phyloP scores from a whole-genome alignment of 306 rosid species.

The Cicer pinnatifidum region DNA sequence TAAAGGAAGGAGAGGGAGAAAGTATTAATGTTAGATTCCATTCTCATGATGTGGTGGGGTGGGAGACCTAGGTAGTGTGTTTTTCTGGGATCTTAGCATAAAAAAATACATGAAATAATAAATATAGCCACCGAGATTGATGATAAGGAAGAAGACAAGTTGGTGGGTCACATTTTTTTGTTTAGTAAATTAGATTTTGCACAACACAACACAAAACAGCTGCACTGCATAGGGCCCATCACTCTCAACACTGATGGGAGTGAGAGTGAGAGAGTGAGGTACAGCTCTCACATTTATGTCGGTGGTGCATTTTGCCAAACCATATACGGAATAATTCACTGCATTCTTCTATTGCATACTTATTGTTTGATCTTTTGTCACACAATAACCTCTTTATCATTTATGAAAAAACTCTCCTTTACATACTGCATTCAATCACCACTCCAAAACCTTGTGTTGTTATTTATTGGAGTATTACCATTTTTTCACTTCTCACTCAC shows the following conservation, averaged over 20 bases:
- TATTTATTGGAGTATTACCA: neutral
- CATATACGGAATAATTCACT: neutral
- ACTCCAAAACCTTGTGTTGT: slow-evolving; percentile 17
- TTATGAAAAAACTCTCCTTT: slow-evolving; percentile 9
- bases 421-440: slow-evolving; percentile 22
- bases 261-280: slow-evolving; percentile 10
- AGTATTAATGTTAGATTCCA: slow-evolving; percentile 17
- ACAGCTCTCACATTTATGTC: slow-evolving; percentile 34
- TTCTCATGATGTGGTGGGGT: neutral
- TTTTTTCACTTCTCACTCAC: slow-evolving; percentile 13
- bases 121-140: neutral
- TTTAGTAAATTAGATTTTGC: slow-evolving; percentile 1
- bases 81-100: neutral
- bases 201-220: neutral
- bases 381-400: slow-evolving; percentile 20
- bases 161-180: slow-evolving; percentile 28
- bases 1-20: neutral
- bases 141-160: slow-evolving; percentile 20
- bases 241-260: slow-evolving; percentile 1
- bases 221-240: neutral
- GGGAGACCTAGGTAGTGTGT: neutral
- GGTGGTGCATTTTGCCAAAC: neutral
- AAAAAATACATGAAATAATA: neutral
- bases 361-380: neutral
- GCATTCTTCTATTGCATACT: neutral